Base-by-base conservation (phyloP, 2,329 filamentous ascomycete genomes). In the Coniella lustricola region DNA sequence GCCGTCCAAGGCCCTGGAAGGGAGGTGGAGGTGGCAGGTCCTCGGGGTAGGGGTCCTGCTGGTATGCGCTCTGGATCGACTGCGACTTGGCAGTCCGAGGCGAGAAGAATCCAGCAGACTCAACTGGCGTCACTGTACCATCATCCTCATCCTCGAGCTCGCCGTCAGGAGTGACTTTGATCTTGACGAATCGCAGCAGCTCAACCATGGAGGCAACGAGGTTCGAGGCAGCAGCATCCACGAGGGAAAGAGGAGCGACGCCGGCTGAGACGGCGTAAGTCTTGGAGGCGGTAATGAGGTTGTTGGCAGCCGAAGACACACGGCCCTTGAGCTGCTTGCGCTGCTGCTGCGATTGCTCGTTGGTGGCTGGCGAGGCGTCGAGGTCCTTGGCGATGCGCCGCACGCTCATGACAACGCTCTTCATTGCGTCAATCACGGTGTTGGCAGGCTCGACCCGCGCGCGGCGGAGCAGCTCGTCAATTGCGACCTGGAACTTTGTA, bases 171-270 rank as follows among this genome's bases (percentile, higher is more conserved):
- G 87, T 93, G 8, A 82, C 75, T 29, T 85, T 79, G 55, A 97
- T 88, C 68, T 95, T 95, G 60, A 89, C 90, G 4, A 79, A 72
- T 42, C 87, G 85, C 46, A 96, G 75, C 13, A 97, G 76, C 59
- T 96, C 90, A 17, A 98, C 83, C 20, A 97, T 77, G 2, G 90
- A 83, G 4, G 87, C 82, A 1, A 89, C 88, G 32, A 97, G 75
- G 67, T 98, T 90, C 20, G 88, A 93, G 7, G 91, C 90, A 2
- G 93, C 91, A 3, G 91, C 93, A 64, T 98, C 93, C 18, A 98
- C 74, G 3, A 98, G 70, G 5, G 89, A 95, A n/a, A 98, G 85
- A 0, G 93, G 93, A 1, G 89, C 91, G 29, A 98, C 78, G 25
- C 93, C 93, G 17, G 81, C 82, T 1, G 89, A 84, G 10, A 81